Evolutionary conservation across 805 yeast species (phyloP), one percentile per base, ranked within the genome.

Genomic region (Candida taoyuanica): DNA sequence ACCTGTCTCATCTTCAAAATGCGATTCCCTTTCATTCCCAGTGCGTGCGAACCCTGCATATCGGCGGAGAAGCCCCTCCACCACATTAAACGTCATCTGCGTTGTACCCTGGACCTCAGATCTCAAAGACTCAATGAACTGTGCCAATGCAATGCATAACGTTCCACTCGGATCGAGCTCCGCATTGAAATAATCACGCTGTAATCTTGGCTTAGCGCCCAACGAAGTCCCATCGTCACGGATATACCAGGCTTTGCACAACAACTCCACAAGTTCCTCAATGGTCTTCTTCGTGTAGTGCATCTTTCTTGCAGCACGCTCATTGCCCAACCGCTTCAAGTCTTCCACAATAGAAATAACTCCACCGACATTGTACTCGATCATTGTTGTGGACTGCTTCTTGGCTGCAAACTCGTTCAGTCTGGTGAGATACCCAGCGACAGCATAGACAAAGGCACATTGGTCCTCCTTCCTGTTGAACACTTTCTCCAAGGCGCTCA

Each of bases 331-430:
- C 5, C 24, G 33, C 33, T 36, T 35, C 18, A 49, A 15, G 5
- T 34, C 32, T 8, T 41, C 49, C 3, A 46, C 49, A 14, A 44
- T 54, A 3, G 73, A 71, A 2, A 64, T 25, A 3, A 58, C 67
- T 1, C 71, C 75, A 1, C 75, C 76, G 5, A 64, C 44, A 11
- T 63, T 71, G 19, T 67, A 71, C 5, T 74, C 69, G 29, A 44
- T 44, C 27, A 40, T 19, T 12, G 37, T 29, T 9, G 33, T n/a
- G 2, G 43, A 33, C 5, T 37, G 33, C 36, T 33, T 36, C 25
- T 37, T 37, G 15, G 45, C 27, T 27, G 44, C 44, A 17, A 17
- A 41, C 25, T 29, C 26, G 40, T 44, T 41, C 28, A 44, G 33
- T 5, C 18, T 30, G 6, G 30, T n/a, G 19, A 44, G 38, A 35